Evolutionary conservation across 345 rosid species (phyloP), one percentile per base, ranked within the genome.

Genomic region (Aquilaria malaccensis): DNA sequence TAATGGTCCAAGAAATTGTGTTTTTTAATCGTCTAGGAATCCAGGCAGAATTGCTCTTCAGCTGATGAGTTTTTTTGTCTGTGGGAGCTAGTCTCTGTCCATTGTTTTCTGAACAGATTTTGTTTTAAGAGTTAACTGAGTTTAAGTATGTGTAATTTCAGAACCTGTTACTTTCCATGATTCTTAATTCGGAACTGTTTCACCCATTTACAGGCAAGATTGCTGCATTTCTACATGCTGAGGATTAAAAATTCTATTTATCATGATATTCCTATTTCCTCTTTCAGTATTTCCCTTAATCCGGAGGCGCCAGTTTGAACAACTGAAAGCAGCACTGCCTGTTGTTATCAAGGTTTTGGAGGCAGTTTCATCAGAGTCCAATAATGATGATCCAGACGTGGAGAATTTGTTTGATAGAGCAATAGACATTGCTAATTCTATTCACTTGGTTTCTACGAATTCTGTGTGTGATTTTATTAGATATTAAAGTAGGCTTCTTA

Each of bases 291-390:
- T 90, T 53, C 74, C 50, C 64, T 81, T 66, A 64, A 71, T 81
- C 67, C 71, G 62, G 73, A 88, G 89, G 82, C 93, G 82, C 54
- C 96, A 88, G 57, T 83, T 80, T 66, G 82, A 90, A 77, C 97
- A 90, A 70, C 67, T 82, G 50, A 90, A 81, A 73, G 91, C 73
- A 45, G 89, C 86, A 52, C 63, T 85, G 67, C 94, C 88, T 45
- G 68, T 87, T 54, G 69, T 85, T 66, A 56, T 93, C 49, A 78
- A 75, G 58, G 87, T 80, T 55, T 67, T 87, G 63, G 78, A 79
- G 76, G 78, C 50, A 30, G 70, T 79, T 49, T 74, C 76, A 13
- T 71, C 68, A 50, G 83, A 82, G 70, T 47, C 76, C 30, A 64
- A 61, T 33, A 77, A 61, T 48, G 74, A 57, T 31, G 68, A 71